Conservation (phyloP, 495 filamentous ascomycete genomes). For the Collariella sp. region DNA sequence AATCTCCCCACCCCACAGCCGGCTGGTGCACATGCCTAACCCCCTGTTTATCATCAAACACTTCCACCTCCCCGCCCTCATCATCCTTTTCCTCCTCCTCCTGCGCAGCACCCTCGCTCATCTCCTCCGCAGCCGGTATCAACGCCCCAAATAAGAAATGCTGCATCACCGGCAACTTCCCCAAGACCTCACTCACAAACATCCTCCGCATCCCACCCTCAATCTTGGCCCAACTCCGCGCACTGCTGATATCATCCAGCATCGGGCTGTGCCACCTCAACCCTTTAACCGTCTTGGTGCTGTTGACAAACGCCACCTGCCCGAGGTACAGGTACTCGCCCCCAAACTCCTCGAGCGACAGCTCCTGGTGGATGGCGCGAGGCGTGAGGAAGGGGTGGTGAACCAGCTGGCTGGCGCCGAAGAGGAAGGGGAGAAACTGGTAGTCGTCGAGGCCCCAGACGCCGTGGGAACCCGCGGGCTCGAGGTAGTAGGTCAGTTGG, state of each 20-base stretch:
- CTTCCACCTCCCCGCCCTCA: slow-evolving; percentile 47
- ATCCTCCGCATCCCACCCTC: slow-evolving; percentile 92
- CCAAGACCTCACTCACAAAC: slow-evolving; percentile 88
- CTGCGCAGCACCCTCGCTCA: slow-evolving; percentile 50
- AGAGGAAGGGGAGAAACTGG: slow-evolving; percentile 93
- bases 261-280: slow-evolving; percentile 96
- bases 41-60: slow-evolving; percentile 53
- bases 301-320: slow-evolving; percentile 89
- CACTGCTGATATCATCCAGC: slow-evolving; percentile 94
- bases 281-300: slow-evolving; percentile 91
- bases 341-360: slow-evolving; percentile 78
- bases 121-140: slow-evolving; percentile 68
- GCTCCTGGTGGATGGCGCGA: slow-evolving; percentile 72
- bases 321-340: slow-evolving; percentile 80
- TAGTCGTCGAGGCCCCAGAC: slow-evolving; percentile 99
- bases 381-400: slow-evolving; percentile 84
- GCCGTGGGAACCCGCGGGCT: slow-evolving; percentile 89
- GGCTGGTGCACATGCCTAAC: slow-evolving; percentile 57
- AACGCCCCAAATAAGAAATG: slow-evolving; percentile 90
- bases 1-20: slow-evolving; percentile 76
- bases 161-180: slow-evolving; percentile 95
- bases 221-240: slow-evolving; percentile 85
- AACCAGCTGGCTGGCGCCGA: slow-evolving; percentile 83
- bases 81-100: slow-evolving; percentile 35
- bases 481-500: slow-evolving; percentile 86